Base-by-base conservation (phyloP, 2,329 filamentous ascomycete genomes). In the Amesomyces nigricolor region DNA sequence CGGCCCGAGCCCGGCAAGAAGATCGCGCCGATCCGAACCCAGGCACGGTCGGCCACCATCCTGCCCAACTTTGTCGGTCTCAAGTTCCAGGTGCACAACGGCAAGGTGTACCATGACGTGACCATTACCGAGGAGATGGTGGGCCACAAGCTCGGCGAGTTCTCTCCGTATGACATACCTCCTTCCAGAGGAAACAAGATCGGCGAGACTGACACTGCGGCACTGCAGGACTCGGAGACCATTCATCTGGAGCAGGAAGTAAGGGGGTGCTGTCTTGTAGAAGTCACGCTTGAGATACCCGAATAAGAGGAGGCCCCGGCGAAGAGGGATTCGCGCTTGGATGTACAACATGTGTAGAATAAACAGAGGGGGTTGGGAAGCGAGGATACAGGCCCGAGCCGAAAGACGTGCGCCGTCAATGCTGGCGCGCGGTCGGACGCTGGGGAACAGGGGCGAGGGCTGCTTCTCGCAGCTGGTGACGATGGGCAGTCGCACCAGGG, bases 111-210 rank as follows among this genome's bases (percentile, higher is more conserved):
- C 72, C 75, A 86, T 64, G 88, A 94, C 63, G 79, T 96, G 53
- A 80, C 78, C 62, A 88, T 96, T 61, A 95, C 91, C 14, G 91
- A 96, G 70, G 89, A 96, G 67, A 96, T 96, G 91, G 91, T 96
- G 48, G 91, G 91, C 52, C 88, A 94, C 73, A 96, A 96, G 75
- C 78, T 96, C 63, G 91, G 91, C 65, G 91, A 96, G 74, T 96
- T 96, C 71, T 85, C 90, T 60, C 77, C 83, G 91, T 96, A 81
- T 67, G 89, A 83, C 48, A 43, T 29, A 5, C 42, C 39, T 14
- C 16, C 11, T 9, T 46, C 37, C 54, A 57, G 38, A 59, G 40
- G 14, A 26, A 6, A n/a, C 29, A 10, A 44, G n/a, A 29, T 11
- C 13, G 4, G 22, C 4, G 39, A 6, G 30, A 16, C 53, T 62